Conservation (phyloP, 2,329 filamentous ascomycete species). For the Ophiostoma sp. region DNA sequence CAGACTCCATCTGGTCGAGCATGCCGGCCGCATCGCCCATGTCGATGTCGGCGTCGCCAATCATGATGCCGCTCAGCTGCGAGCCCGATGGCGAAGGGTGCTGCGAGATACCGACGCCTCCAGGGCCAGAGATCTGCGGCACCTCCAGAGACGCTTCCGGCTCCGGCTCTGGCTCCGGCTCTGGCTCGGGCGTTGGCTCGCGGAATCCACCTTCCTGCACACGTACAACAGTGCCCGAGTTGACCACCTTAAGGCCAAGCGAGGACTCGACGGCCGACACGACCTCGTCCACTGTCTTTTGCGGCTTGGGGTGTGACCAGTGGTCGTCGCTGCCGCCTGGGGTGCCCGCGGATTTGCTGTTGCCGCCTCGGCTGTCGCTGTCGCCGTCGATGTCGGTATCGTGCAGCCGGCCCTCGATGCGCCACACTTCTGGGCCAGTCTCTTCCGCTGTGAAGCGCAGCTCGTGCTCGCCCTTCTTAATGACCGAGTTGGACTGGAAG, state of each 20-base stretch:
- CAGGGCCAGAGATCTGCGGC: conserved; percentile 16
- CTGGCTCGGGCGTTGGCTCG: conserved; percentile 45
- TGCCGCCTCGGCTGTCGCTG: conserved; percentile 28
- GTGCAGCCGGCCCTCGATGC: conserved; percentile 54
- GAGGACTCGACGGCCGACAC: conserved; percentile 67
- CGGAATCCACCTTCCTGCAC: conserved; percentile 74
- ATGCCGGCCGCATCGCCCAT: conserved; percentile 60
- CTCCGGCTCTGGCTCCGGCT: conserved; percentile 31
- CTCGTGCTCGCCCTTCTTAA: conserved; percentile 70
- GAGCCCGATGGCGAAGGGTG: conserved; percentile 52
- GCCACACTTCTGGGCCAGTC: conserved; percentile 56
- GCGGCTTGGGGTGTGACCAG: conserved; percentile 38
- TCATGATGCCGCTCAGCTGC: conserved; percentile 50
- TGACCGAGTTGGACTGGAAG: conserved; percentile 63
- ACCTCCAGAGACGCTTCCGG: conserved; percentile 21
- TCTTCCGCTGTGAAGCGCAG: conserved; percentile 62
- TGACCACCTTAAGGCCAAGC: conserved; percentile 61
- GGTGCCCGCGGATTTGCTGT: neutral
- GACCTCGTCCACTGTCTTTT: conserved; percentile 64
- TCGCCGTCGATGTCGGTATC: conserved; percentile 32
- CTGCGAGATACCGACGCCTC: conserved; percentile 10
- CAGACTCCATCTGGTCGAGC: conserved; percentile 64
- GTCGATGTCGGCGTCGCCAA: conserved; percentile 58
- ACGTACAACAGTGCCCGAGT: conserved; percentile 60
- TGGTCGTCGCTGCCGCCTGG: neutral